Evolutionary conservation across 2,329 filamentous ascomycete genomes (phyloP), one percentile per base, ranked within the genome.

Genomic region (Blastomyces silverae): DNA sequence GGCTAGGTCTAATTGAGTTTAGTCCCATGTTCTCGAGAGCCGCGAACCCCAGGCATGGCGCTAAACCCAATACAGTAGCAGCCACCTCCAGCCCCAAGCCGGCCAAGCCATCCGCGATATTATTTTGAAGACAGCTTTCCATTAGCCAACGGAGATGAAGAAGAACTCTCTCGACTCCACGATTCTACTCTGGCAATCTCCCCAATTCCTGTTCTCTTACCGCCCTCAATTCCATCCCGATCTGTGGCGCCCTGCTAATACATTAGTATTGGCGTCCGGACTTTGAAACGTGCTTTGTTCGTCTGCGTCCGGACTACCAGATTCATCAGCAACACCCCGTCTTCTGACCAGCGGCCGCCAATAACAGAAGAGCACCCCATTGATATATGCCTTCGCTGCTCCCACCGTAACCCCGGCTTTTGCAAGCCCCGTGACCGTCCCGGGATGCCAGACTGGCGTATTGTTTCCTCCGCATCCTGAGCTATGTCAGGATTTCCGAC

Each of bases 401-500:
- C 20, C 50, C 28, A 8, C 58, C 31, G n/a, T 53, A 50, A 55
- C 39, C 20, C 52, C 46, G 56, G 46, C 63, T 61, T 62, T 25
- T 15, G 55, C 60, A 56, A 64, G 53, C 37, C 61, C 39, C 39
- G 53, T 63, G 4, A 22, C 57, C 13, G 31, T 44, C 53, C 57
- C 64, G 64, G 65, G 64, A 67, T 65, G 65, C 62, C 52, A 63
- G 61, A 60, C 60, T 56, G 22, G 34, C 42, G 52, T 25, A 58
- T 48, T 25, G 10, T 20, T 59, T 65, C 53, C 48, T 46, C 63
- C 65, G 60, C 64, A 65, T 77, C 75, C 81, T 83, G 80, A 81
- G 79, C 85, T 73, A 88, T 88, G 85, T 87, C 84, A 78, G 83
- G 81, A 78, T 81, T 82, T 73, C 79, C 80, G 69, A 15, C 56